A percentile compares a stretch with the other conserved stretches of the same genome.
Evolutionary conservation across 192 early-diverging fungal genomes (phyloP).

Genomic region (Umbelopsis sp.): DNA sequence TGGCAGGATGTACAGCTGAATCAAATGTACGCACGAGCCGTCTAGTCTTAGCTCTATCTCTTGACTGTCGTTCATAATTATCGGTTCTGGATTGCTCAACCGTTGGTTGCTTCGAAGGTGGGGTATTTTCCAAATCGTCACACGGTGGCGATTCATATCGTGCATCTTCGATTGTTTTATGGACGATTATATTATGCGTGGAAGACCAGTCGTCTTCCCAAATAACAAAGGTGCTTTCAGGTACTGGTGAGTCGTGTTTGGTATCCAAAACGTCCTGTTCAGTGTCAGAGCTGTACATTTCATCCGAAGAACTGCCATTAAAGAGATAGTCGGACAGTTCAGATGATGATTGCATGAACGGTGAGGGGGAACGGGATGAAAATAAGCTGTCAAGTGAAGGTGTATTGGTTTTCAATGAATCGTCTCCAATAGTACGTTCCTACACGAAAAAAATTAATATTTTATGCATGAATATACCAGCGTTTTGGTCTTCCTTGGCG

Average conservation of each 20-base stretch:
- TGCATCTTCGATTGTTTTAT: neutral
- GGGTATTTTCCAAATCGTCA: conserved; percentile 17
- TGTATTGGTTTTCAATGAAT: neutral
- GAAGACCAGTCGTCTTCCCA: conserved; percentile 16
- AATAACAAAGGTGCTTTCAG: neutral
- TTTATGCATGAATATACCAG: neutral
- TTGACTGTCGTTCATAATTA: conserved; percentile 12
- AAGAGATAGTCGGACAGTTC: neutral
- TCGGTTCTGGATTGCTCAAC: neutral
- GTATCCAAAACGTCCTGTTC: neutral
- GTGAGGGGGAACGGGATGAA: conserved; percentile 18
- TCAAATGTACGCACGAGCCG: conserved; percentile 5
- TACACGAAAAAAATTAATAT: neutral
- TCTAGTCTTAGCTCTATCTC: conserved; percentile 8
- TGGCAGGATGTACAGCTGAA: neutral
- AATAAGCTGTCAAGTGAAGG: conserved; percentile 2
- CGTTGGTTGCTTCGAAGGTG: conserved; percentile 2
- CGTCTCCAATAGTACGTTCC: neutral
- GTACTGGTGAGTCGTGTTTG: conserved; percentile 5
- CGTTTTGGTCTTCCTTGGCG: too few relatives aligned
- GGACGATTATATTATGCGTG: neutral
- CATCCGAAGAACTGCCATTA: conserved; percentile 3
- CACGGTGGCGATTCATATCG: neutral
- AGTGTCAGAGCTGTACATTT: conserved; percentile 15
- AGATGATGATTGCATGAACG: neutral